Percentiles rank a stretch among this genome's conserved stretches.
phyloP scores from a whole-genome alignment of 2,329 filamentous ascomycete species.

The Aphanocladium album region DNA sequence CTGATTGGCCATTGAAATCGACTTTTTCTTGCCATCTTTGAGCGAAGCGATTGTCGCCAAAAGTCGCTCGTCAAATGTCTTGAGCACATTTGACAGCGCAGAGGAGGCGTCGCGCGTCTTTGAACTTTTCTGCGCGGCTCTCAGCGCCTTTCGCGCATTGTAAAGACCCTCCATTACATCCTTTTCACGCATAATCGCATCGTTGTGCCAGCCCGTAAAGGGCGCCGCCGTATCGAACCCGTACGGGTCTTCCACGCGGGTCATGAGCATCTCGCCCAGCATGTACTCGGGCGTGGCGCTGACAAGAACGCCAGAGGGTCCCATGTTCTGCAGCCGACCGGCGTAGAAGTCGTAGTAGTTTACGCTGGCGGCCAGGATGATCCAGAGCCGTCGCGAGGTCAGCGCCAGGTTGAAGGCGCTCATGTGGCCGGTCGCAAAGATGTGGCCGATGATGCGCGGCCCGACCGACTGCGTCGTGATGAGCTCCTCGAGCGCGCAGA shows the following conservation, averaged over 20 bases:
- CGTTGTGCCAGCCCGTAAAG: slow-evolving; percentile 13
- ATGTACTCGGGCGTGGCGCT: slow-evolving; percentile 23
- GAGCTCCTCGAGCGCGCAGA: background rate
- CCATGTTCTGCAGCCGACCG: slow-evolving; percentile 14
- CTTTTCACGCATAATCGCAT: slow-evolving; percentile 14
- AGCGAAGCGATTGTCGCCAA: background rate
- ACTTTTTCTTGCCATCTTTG: slow-evolving; percentile 3
- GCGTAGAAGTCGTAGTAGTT: slow-evolving; percentile 25
- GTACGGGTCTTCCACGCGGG: slow-evolving; percentile 10
- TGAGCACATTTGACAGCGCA: no score
- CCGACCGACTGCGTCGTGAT: slow-evolving; percentile 16
- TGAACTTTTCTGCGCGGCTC: background rate
- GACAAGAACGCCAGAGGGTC: slow-evolving; percentile 22
- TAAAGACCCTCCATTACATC: slow-evolving; percentile 5
- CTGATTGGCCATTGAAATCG: slow-evolving; percentile 17
- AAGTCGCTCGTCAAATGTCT: background rate
- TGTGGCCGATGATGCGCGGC: slow-evolving; percentile 11
- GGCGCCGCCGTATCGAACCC: background rate
- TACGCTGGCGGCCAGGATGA: slow-evolving; percentile 19
- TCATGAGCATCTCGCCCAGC: slow-evolving; percentile 16
- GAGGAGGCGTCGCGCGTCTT: no score
- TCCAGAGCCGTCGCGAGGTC: slow-evolving; percentile 21
- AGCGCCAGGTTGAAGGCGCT: slow-evolving; percentile 20
- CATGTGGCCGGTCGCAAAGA: slow-evolving; percentile 22
- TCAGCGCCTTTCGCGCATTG: background rate